phyloP scores from a whole-genome alignment of 768 basidiomycete genomes.

The Strobilomyces echinocephalus region DNA sequence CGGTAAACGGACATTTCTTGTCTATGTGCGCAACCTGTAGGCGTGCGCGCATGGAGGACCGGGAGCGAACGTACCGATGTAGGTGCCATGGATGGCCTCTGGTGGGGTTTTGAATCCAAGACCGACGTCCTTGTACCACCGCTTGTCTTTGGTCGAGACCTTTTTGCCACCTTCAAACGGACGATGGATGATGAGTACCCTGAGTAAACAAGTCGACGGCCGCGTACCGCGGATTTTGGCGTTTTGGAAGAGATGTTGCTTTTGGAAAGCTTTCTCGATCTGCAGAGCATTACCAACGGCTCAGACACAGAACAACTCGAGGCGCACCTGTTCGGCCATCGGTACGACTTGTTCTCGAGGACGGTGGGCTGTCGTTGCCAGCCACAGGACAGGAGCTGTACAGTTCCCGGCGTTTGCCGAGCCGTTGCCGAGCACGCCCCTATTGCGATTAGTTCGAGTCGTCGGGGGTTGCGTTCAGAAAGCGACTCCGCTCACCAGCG shows the following conservation, averaged over 20 bases:
- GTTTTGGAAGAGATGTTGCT: conserved; percentile 98
- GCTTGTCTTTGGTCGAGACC: conserved; percentile 88
- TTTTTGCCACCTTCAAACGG: conserved; percentile 66
- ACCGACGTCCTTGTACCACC: conserved; percentile 99
- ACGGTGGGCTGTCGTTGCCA: conserved; percentile 8
- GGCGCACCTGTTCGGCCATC: conserved; percentile 62
- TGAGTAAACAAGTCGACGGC: conserved; percentile 6
- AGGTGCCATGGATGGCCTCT: conserved; percentile 94
- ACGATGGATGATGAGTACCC: conserved; percentile 10
- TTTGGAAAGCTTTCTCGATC: conserved; percentile 97
- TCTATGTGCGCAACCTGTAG: conserved; percentile 43
- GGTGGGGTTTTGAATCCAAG: conserved; percentile 94
- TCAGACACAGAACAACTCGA: neutral
- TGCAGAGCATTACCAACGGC: conserved; percentile 28
- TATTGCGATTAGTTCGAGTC: too few relatives aligned
- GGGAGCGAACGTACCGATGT: conserved; percentile 68
- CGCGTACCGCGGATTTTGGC: conserved; percentile 86
- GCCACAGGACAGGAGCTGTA: conserved; percentile 40
- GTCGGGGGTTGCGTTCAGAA: too few relatives aligned
- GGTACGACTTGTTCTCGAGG: conserved; percentile 19
- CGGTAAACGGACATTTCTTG: conserved; percentile 99
- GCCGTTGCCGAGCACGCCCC: neutral
- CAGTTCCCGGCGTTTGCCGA: conserved; percentile 36
- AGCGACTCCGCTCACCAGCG: too few relatives aligned
- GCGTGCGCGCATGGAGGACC: neutral